Evolutionary conservation across 2,329 filamentous ascomycete species (phyloP), one percentile per base, ranked within the genome.

Genomic region (Diaporthe citri): DNA sequence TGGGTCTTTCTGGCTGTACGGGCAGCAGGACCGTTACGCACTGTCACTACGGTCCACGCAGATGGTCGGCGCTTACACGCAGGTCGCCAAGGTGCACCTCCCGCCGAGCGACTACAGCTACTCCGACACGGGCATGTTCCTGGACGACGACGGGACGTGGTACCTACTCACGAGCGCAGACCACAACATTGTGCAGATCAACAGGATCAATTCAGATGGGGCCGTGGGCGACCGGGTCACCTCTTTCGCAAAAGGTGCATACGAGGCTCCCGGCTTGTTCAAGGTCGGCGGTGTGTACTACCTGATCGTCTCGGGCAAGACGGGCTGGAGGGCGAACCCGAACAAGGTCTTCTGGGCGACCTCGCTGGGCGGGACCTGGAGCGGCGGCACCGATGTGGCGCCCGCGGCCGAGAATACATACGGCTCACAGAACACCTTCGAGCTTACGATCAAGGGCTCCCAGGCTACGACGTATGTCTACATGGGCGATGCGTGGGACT

Each of bases 111-210:
- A 79, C 56, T 85, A 85, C 77, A 80, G 81, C 1, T 85, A 85
- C 73, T 83, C 82, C 2, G 84, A 85, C 67, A 85, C 83, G 9
- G 84, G 84, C 12, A 85, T 86, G 82, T 85, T 85, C 73, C 75
- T 79, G 17, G 84, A 86, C 72, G 80, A 82, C 15, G 73, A 71
- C 34, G 22, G 43, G 22, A 82, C 81, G 13, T 85, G 82, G 81
- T 86, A 84, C 72, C 79, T 85, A 46, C 78, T 86, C 28, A 85
- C 84, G 2, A 82, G 80, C 39, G 83, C 84, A 12, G 83, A 85
- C 77, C 83, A 85, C 78, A 86, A 86, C 75, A 83, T 78, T 20
- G 80, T 85, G 22, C 83, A 85, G 72, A 80, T 85, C 71, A 86
- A 85, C 77, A 74, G 75, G 20, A 83, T 85, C 76, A 84, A 84